Evolutionary conservation across 768 basidiomycete species (phyloP).

Genomic region (Pholiota molesta): DNA sequence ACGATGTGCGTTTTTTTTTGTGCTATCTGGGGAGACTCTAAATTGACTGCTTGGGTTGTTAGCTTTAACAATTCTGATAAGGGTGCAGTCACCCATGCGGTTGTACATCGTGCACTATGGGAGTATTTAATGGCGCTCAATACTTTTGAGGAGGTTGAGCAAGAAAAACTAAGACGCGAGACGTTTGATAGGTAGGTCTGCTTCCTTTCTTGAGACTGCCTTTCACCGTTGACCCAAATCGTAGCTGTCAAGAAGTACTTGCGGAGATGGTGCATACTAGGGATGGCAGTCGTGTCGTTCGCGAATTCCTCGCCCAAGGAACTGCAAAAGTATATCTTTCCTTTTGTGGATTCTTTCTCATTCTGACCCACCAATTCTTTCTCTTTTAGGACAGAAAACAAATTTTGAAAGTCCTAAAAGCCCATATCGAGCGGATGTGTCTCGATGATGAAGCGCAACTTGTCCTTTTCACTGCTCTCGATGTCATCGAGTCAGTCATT

Average conservation of each 20-base stretch:
- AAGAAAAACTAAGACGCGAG: slow-evolving; percentile 75
- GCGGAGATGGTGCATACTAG: slow-evolving; percentile 95
- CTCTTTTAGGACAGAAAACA: slow-evolving; percentile 79
- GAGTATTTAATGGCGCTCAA: slow-evolving; percentile 77
- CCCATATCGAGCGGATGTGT: slow-evolving; percentile 88
- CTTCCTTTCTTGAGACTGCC: not conserved
- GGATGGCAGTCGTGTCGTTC: slow-evolving; percentile 84
- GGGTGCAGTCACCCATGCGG: slow-evolving; percentile 81
- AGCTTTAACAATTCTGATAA: slow-evolving; percentile 95
- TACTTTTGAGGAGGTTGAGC: slow-evolving; percentile 62
- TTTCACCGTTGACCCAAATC: not conserved
- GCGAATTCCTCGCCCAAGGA: slow-evolving; percentile 83
- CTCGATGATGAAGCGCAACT: slow-evolving; percentile 88
- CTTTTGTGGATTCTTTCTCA: not conserved
- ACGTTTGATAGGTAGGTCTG: slow-evolving; percentile 73
- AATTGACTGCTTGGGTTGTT: not conserved
- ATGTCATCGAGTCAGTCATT: slow-evolving; percentile 78
- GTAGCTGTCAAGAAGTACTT: slow-evolving; percentile 79
- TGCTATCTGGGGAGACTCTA: not conserved
- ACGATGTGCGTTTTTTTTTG: slow-evolving; percentile 58
- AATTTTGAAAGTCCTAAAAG: slow-evolving; percentile 86
- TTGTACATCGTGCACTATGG: slow-evolving; percentile 86
- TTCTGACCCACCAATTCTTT: not conserved
- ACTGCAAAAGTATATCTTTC: slow-evolving; percentile 67
- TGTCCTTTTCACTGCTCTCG: slow-evolving; percentile 87